These are phyloP conservation scores for Pseudonitzschia multiseries DNA, from an alignment of 108 stramenopile species.

Conservation along the genomic window DNA sequence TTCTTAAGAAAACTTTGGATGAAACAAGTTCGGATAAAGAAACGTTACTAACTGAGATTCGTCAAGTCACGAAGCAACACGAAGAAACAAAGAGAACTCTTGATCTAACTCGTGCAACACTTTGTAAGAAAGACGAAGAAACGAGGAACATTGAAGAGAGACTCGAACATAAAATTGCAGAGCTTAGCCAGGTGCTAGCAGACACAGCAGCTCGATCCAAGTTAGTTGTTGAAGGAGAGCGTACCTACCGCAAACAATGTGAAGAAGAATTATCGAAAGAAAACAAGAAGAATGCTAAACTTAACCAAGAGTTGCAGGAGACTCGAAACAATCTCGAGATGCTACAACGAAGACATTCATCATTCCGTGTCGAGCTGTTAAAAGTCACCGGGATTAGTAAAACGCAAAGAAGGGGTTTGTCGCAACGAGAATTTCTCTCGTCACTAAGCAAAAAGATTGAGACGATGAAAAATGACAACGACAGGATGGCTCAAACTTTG, in stretches of 20 bases:
- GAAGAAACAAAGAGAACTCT: constrained; percentile 10
- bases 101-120: constrained; percentile 12
- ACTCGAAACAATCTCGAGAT: constrained; percentile 21
- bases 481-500: constrained; percentile 4
- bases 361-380: constrained; percentile 24
- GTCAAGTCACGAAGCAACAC: constrained; percentile 20
- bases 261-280: constrained; percentile 25
- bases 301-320: constrained; percentile 24
- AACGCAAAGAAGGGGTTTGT: constrained; percentile 6
- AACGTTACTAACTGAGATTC: background rate
- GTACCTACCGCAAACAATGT: constrained; percentile 13
- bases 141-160: constrained; percentile 20
- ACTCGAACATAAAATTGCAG: constrained; percentile 23
- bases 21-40: constrained; percentile 9
- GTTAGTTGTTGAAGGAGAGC: constrained; percentile 32
- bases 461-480: constrained; percentile 25
- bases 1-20: constrained; percentile 15
- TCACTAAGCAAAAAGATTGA: constrained; percentile 21
- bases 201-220: constrained; percentile 18
- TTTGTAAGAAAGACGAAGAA: constrained; percentile 21
- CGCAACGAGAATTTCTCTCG: constrained; percentile 23
- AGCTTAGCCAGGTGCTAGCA: constrained; percentile 21
- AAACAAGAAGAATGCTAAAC: constrained; percentile 18
- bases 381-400: constrained; percentile 23
- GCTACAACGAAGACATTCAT: constrained; percentile 26